Base-by-base conservation (phyloP, 331 rosid species). In the Malus hybrid region DNA sequence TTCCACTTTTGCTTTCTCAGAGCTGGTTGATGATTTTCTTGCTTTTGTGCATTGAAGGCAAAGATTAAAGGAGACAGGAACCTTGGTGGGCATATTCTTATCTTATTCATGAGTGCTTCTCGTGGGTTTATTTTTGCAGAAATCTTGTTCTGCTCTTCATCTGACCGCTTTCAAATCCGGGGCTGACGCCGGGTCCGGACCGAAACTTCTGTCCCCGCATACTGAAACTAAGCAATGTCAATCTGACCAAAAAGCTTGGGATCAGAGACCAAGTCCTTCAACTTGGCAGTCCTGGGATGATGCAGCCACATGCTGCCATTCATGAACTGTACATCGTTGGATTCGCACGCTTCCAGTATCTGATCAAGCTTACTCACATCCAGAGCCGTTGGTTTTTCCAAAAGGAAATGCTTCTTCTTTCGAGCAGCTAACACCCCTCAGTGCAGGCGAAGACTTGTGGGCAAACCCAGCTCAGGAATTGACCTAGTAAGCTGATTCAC, bases 291-390 rank as follows among this genome's bases (percentile, higher is more conserved):
- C 83, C 96, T 83, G 34, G 97, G 96, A 34, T 93, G 91, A 82
- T 93, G 97, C 79, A 85, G 77, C 97, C 97, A 93, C 97, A 90
- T 93, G 22, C 57, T 79, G 1, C 93, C 96, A 63, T 86, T 89
- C 94, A 93, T 90, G 87, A 93, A 93, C 80, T 93, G 96, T 54
- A 90, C 94, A 24, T 88, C 90, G 73, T 88, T 90, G 8, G 82
- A 85, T 71, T 83, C 77, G 19, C 89, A 89, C 1, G 91, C 94
- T 16, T 87, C 84, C 34, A 93, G 50, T 22, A 93, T 93, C 82
- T 14, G 85, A 66, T 86, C 94, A 65, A 90, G 93, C 67, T 87
- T 84, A 5, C 75, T 86, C 65, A 79, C 82, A 59, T 88, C 74
- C 22, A 87, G 82, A 55, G 97, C 96, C 24, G 82, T 76, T 2